Conservation (phyloP, 116 monocot species). For the Phalaenopsis hybrid region DNA sequence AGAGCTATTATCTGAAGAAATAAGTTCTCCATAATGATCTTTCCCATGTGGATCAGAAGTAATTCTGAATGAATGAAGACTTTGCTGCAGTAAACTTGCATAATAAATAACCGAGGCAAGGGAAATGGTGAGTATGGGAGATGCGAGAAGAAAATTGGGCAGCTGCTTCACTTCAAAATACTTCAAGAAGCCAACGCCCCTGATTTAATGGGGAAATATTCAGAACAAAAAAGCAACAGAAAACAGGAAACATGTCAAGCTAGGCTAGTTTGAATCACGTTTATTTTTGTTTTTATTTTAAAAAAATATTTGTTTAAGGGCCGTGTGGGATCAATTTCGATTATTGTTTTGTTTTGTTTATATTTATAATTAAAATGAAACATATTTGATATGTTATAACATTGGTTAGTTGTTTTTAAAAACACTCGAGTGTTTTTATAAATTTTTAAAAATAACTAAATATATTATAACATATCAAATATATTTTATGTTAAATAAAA, state of each 20-base stretch:
- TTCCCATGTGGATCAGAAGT: slow-evolving; percentile 16
- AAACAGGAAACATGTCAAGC: neutral
- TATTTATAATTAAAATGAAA: too few relatives aligned
- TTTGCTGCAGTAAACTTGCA: slow-evolving; percentile 24
- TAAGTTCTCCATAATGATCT: slow-evolving; percentile 16
- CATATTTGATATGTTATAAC: too few relatives aligned
- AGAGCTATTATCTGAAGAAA: slow-evolving; percentile 3
- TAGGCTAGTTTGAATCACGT: too few relatives aligned
- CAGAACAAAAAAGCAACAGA: neutral
- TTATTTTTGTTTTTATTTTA: too few relatives aligned
- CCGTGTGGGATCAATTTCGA: too few relatives aligned
- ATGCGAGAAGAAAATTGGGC: slow-evolving; percentile 96
- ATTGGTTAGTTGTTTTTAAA: too few relatives aligned
- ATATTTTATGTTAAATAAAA: too few relatives aligned
- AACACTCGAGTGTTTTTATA: too few relatives aligned
- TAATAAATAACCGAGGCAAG: slow-evolving; percentile 53
- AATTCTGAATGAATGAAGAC: slow-evolving; percentile 29
- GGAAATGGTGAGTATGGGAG: slow-evolving; percentile 65
- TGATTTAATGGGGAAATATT: slow-evolving; percentile 24
- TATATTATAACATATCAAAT: too few relatives aligned
- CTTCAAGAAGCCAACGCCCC: slow-evolving; percentile 93
- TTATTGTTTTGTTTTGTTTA: too few relatives aligned
- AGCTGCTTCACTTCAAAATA: slow-evolving; percentile 92
- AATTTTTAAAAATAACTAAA: too few relatives aligned
- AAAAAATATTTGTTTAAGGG: too few relatives aligned